phyloP scores from a whole-genome alignment of 495 filamentous ascomycete genomes.

The Podospora comata region DNA sequence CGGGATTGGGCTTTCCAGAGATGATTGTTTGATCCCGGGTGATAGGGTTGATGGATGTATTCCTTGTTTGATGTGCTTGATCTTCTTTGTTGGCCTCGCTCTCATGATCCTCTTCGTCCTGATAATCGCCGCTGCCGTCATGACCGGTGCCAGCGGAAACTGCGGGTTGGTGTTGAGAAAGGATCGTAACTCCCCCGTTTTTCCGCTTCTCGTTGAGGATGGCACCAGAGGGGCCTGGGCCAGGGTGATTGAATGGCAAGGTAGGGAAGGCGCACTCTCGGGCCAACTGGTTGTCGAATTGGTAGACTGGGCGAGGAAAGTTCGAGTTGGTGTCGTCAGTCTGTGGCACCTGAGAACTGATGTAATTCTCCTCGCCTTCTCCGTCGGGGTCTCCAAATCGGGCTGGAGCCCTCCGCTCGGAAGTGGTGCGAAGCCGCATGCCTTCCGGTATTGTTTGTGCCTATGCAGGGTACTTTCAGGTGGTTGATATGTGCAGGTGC shows the following conservation, averaged over 20 bases:
- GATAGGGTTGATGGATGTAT: background rate
- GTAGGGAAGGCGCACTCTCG: conserved; percentile 25
- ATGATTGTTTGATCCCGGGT: background rate
- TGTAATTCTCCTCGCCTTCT: background rate
- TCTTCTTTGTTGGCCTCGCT: background rate
- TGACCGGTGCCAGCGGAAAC: too few relatives aligned
- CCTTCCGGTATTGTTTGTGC: background rate
- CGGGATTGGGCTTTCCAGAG: background rate
- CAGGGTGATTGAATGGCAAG: conserved; percentile 19
- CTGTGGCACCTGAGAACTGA: background rate
- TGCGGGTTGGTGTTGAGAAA: background rate
- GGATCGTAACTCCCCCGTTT: background rate
- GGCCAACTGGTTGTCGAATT: conserved; percentile 9
- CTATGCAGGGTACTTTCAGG: background rate
- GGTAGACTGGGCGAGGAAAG: background rate
- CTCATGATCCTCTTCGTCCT: background rate
- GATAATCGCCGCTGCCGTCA: background rate
- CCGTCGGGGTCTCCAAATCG: background rate
- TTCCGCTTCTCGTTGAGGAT: background rate
- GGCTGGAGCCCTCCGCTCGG: background rate
- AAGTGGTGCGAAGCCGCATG: background rate
- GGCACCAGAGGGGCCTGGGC: conserved; percentile 19
- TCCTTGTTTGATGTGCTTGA: background rate
- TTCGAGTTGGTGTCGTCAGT: background rate
- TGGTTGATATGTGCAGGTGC: background rate